Percentiles rank a stretch among this genome's conserved stretches.
phyloP scores from a whole-genome alignment of 1,284 basidiomycete species.

The Cryptococcus sp. region DNA sequence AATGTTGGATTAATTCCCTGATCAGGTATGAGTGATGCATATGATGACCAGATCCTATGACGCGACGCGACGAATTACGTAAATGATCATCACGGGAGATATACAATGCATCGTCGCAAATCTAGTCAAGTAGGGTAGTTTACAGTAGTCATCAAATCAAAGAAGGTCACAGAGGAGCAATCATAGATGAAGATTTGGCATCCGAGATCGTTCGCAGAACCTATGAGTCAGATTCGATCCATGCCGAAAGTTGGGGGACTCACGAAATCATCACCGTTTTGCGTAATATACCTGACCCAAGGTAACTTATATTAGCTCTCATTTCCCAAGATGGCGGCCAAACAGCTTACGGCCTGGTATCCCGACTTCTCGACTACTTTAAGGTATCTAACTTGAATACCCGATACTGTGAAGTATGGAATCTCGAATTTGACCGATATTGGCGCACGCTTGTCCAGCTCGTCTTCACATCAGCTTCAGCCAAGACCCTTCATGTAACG shows the following conservation, averaged over 20 bases:
- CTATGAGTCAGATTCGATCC: conserved; percentile 46
- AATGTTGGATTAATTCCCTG: not conserved
- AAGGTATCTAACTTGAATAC: conserved; percentile 87
- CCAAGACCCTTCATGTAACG: conserved; percentile 30
- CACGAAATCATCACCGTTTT: conserved; percentile 80
- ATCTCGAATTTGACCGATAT: conserved; percentile 98
- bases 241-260: conserved; percentile 21
- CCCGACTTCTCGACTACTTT: conserved; percentile 99
- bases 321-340: not conserved
- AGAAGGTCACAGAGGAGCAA: conserved; percentile 20
- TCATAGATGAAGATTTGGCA: conserved; percentile 30
- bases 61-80: too few relatives aligned
- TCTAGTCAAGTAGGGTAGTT: too few relatives aligned
- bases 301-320: conserved; percentile 1
- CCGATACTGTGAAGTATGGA: conserved; percentile 94
- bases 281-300: conserved; percentile 47
- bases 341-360: conserved; percentile 63
- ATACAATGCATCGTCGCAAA: too few relatives aligned
- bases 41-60: too few relatives aligned
- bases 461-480: conserved; percentile 53
- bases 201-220: conserved; percentile 37
- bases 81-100: too few relatives aligned
- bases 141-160: too few relatives aligned
- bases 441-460: conserved; percentile 83
- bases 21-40: too few relatives aligned